Evolutionary conservation across 371 early-diverging fungal genomes (phyloP).

Genomic region (Actinomortierella ambigua): DNA sequence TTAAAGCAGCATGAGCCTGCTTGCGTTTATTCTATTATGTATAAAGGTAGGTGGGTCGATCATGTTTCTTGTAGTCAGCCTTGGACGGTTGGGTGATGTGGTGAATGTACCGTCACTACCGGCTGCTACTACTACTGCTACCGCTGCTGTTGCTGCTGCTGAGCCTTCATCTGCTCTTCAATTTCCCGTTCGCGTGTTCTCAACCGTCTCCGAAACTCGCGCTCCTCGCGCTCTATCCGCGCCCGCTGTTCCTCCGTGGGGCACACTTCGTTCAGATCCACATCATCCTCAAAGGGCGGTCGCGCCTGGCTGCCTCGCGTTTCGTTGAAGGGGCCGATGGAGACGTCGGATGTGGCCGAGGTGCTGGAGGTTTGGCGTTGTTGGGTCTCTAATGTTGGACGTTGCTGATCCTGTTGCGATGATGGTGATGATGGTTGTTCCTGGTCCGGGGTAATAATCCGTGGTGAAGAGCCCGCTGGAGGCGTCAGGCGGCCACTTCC

Average conservation of each 20-base stretch:
- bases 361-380: too few relatives aligned
- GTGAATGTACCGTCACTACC: too few relatives aligned
- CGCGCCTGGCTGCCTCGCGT: conserved; percentile 2
- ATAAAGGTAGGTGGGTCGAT: too few relatives aligned
- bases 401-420: too few relatives aligned
- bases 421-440: too few relatives aligned
- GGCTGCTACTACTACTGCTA: too few relatives aligned
- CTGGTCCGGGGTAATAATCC: neutral
- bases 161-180: conserved; percentile 15
- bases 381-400: too few relatives aligned
- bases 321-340: conserved; percentile 27
- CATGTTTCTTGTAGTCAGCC: too few relatives aligned
- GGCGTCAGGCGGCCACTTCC: neutral
- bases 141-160: neutral
- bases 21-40: too few relatives aligned
- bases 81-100: too few relatives aligned
- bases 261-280: conserved; percentile 19
- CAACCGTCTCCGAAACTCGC: conserved; percentile 2
- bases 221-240: conserved; percentile 5
- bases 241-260: conserved; percentile 8
- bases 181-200: conserved; percentile 23
- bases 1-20: too few relatives aligned
- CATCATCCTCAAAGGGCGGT: conserved; percentile 26
- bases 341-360: conserved; percentile 6
- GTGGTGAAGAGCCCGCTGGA: neutral